Base-by-base conservation (phyloP, 129 eudicot species). In the Flaveria robusta region DNA sequence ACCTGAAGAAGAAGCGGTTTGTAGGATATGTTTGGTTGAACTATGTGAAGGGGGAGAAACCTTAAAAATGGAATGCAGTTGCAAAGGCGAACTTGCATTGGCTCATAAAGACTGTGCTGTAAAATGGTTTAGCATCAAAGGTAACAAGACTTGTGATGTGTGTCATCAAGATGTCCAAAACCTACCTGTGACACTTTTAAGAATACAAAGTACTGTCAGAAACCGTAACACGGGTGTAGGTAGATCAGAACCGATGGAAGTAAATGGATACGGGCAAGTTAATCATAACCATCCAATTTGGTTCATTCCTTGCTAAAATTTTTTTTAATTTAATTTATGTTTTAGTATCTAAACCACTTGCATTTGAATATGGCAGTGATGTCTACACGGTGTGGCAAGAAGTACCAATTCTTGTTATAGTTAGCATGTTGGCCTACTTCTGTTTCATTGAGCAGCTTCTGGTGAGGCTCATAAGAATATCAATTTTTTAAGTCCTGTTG, bases 91-190 rank as follows among this genome's bases (percentile, higher is more conserved):
- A 59, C 95, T 93, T 19, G 90, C 94, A 51, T 84, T 93, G 62
- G 98, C 98, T 72, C 98, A 93, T 76, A 81, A 85, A 90, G 98
- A 93, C 65, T 93, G 98, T 74, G 98, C 98, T 26, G 66, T 93
- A n/a, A 93, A 90, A 88, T 93, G 98, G 98, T 93, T 93, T 82
- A 79, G 92, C 82, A 93, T 93, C 54, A 93, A 93, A 85, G 98
- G 98, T 68, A 93, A 88, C 91, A 90, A 90, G 77, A 90, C 87
- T 23, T 93, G 98, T 77, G 98, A 93, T 18, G 92, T 93, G 66
- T 93, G 98, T 82, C 89, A 93, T 74, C 86, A 93, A 80, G 95
- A 93, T 64, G 98, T 93, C 69, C 74, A 76, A 45, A 93, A 93
- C 79, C 79, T 93, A 11, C 96, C 98, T 0, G 98, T 93, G 49